Base-by-base conservation (phyloP, 768 basidiomycete genomes). In the Lentinula sp. region DNA sequence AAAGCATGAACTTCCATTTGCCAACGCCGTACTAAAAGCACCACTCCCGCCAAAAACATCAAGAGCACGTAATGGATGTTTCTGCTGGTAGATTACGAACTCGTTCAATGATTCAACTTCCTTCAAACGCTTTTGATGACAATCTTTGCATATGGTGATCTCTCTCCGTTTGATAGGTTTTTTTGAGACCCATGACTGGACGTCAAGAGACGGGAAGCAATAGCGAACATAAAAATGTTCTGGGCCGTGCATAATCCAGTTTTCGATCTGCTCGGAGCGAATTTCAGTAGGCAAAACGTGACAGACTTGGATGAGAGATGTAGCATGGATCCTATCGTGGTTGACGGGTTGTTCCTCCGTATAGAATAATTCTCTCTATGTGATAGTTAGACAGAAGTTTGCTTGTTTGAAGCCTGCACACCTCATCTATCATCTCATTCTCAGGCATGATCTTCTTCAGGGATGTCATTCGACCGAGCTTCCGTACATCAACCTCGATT, bases 1-100 rank as follows among this genome's bases (percentile, higher is more conserved):
- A 54, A 89, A 64, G 56, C 81, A 84, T 4, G 76, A 70, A 57
- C 80, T 84, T 2, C 79, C 75, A 42, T 81, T 74, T 15, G 80
- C 78, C 71, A 91, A 70, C 0, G 82, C 88, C 18, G 79, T 69
- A 55, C 81, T 81, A 67, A 92, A 88, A 3, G 87, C 84, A 5
- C 89, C 88, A 13, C 77, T 78, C 6, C 82, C 83, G 13, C 75
- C 79, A 64, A 82, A 83, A 3, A 83, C 62, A 65, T 83, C 82
- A 18, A 83, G 65, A 3, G 74, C 72, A 1, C 67, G 61, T 37
- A 78, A 63, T 0, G 72, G 72, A 2, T 70, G 64, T 7, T 60
- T 45, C 16, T 21, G 34, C 18, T 35, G 34, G 48, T 73, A 55
- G 21, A 60, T 63, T 40, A 73, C 64, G 70, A 80, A 86, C 32